Conservation (phyloP, 371 early-diverging fungal species). For the Lichtheimia hyalospora region DNA sequence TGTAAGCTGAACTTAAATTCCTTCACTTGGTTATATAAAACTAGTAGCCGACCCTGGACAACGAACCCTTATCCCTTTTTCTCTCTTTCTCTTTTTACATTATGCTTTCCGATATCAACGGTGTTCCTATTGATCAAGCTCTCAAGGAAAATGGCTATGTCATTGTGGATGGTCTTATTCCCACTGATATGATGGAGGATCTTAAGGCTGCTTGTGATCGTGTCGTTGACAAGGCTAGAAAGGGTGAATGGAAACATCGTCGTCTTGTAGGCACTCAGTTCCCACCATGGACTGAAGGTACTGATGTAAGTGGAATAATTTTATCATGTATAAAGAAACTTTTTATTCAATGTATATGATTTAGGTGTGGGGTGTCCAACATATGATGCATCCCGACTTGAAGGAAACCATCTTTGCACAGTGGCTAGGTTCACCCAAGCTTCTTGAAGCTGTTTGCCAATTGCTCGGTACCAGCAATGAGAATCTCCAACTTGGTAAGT, state of each 20-base stretch:
- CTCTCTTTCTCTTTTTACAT: conserved; percentile 3
- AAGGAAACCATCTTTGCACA: conserved; percentile 48
- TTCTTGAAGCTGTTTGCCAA: conserved; percentile 45
- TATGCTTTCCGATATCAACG: conserved; percentile 41
- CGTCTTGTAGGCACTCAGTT: conserved; percentile 57
- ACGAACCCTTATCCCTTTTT: not conserved
- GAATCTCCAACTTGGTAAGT: conserved; percentile 48
- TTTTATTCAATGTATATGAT: too few relatives aligned
- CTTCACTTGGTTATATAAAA: too few relatives aligned
- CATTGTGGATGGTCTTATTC: conserved; percentile 49
- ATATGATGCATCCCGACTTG: conserved; percentile 50
- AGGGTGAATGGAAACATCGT: conserved; percentile 48
- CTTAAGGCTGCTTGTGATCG: conserved; percentile 53
- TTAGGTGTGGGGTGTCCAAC: conserved; percentile 52
- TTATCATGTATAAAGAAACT: too few relatives aligned
- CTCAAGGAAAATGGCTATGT: conserved; percentile 51
- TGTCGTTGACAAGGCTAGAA: conserved; percentile 42
- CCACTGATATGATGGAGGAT: conserved; percentile 29
- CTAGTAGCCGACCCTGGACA: too few relatives aligned
- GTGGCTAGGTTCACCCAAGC: conserved; percentile 46
- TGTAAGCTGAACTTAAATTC: too few relatives aligned
- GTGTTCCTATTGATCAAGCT: conserved; percentile 39
- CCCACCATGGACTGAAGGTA: conserved; percentile 57
- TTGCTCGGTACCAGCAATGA: conserved; percentile 33
- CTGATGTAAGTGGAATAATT: conserved; percentile 42